Evolutionary conservation across 352 stramenopile species (phyloP).

Genomic region (Phytophthora foliorum): DNA sequence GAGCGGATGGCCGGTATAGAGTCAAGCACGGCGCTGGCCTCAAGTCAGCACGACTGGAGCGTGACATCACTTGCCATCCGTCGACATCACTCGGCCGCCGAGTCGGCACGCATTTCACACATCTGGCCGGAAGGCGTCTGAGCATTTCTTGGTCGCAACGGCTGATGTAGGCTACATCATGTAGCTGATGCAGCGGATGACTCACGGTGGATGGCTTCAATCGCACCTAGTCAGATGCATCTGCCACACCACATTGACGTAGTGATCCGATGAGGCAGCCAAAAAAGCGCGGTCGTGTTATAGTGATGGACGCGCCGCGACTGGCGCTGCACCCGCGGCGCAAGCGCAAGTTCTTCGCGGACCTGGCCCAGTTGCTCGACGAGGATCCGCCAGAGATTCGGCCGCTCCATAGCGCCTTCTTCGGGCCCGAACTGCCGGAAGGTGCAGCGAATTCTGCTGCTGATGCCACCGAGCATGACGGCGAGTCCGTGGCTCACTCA

Average conservation of each 20-base stretch:
- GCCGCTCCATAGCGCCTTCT: conserved; percentile 48
- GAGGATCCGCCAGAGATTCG: conserved; percentile 49
- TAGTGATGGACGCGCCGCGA: conserved; percentile 3
- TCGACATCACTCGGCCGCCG: conserved; percentile 23
- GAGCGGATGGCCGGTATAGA: conserved; percentile 22
- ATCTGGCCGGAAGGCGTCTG: conserved; percentile 11
- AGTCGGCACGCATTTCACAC: conserved; percentile 3
- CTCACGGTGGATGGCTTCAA: conserved; percentile 22
- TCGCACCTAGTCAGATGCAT: conserved; percentile 11
- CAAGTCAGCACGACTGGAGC: background rate
- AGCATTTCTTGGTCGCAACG: conserved; percentile 10
- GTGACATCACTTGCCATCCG: background rate
- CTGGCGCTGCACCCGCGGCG: conserved; percentile 61
- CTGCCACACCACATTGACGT: conserved; percentile 20
- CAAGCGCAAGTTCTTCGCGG: conserved; percentile 86
- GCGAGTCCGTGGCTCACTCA: background rate
- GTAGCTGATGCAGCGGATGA: conserved; percentile 1
- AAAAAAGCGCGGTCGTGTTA: too few relatives aligned
- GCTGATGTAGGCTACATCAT: too few relatives aligned
- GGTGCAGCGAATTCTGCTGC: background rate
- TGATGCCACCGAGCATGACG: background rate
- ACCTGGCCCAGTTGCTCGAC: conserved; percentile 58
- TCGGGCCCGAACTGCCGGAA: conserved; percentile 24
- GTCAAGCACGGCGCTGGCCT: background rate
- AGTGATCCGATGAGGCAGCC: too few relatives aligned